Evolutionary conservation across 371 early-diverging fungal species (phyloP), one percentile per base, ranked within the genome.

Genomic region (Apophysomyces elegans): DNA sequence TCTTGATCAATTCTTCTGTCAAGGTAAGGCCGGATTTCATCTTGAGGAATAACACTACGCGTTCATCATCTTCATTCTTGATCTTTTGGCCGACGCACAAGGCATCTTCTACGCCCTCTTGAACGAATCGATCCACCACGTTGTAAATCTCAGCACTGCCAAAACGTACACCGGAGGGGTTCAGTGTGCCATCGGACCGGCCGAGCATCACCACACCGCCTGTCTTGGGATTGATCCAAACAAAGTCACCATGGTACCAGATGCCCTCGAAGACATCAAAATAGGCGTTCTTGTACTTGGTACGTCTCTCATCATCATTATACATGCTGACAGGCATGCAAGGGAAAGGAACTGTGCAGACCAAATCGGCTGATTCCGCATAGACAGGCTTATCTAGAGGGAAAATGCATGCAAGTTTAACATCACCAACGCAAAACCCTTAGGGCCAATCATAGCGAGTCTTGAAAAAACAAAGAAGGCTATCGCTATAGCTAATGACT

Each of bases 231-330:
- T 92, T 93, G 65, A 98, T 87, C 71, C 85, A 83, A 50, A 97
- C 88, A 74, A 91, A 99, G 72, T 99, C 98, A 35, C 98, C 97
- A 70, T 99, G 98, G 76, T 93, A 93, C 99, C 99, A 99, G 21
- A 95, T 87, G 56, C 77, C 79, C 3, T 85, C 80, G 72, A 92
- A 95, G 54, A 90, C 84, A 41, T 85, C 85, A 84, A 99, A 99
- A 78, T 99, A 99, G 0, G 99, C 95, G 12, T 78, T 74, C 66
- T 72, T 83, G 81, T 99, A 99, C 75, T 93, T 93, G 59, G 77
- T 66, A 64, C 88, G 79, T 16, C 76, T 80, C 0, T 79, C 72
- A 67, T 95, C 96, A 70, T 95, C 91, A 86, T 92, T 94, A 74
- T 96, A 97, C 84, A 83, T 83, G 62, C 79, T 88, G 0, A 96